A percentile compares a stretch with the other conserved stretches of the same genome.
Conservation (phyloP, 2,329 filamentous ascomycete species). For the Pseudopyrenochaeta lycopersici region DNA sequence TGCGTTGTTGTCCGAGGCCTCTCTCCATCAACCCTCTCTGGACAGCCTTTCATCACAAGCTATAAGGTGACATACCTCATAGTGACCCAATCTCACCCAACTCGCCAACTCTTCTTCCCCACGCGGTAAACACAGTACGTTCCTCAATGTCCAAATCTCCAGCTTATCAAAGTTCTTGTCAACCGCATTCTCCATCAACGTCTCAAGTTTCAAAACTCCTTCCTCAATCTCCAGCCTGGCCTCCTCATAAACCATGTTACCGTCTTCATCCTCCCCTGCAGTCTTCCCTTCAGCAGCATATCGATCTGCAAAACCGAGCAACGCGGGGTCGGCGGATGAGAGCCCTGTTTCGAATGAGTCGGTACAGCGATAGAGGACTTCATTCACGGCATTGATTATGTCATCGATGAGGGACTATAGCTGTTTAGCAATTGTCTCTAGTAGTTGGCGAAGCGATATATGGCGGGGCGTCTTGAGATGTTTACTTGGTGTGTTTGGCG, state of each 20-base stretch:
- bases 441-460: background rate
- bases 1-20: background rate
- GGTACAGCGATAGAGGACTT: slow-evolving; percentile 88
- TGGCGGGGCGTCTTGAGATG: background rate
- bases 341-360: slow-evolving; percentile 88
- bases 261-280: slow-evolving; percentile 53
- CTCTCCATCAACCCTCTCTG: too few relatives aligned
- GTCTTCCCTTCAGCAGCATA: slow-evolving; percentile 57
- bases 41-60: background rate
- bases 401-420: slow-evolving; percentile 90
- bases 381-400: slow-evolving; percentile 96
- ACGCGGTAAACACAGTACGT: slow-evolving; percentile 65
- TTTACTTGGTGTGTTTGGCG: slow-evolving; percentile 10
- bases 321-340: slow-evolving; percentile 73
- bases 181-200: slow-evolving; percentile 58
- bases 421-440: too few relatives aligned
- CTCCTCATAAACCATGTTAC: slow-evolving; percentile 56
- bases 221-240: slow-evolving; percentile 80
- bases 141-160: slow-evolving; percentile 85
- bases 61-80: slow-evolving; percentile 67
- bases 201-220: slow-evolving; percentile 66
- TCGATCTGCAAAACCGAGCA: slow-evolving; percentile 77
- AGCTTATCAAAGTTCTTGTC: slow-evolving; percentile 62
- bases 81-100: slow-evolving; percentile 86
- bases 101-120: slow-evolving; percentile 67